Conservation (phyloP, 805 yeast genomes). For the Candida fluviatilis region DNA sequence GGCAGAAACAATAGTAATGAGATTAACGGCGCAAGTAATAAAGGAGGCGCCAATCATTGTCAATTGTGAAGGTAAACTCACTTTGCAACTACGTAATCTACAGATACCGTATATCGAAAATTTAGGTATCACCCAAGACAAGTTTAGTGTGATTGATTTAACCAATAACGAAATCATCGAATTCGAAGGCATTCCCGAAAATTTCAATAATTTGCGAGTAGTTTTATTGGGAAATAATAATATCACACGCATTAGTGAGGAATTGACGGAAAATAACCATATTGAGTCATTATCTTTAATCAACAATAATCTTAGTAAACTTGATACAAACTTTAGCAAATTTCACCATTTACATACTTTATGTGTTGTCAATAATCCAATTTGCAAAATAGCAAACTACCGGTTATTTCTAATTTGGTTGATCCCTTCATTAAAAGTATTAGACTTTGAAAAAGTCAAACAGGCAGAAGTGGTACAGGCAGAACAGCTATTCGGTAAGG, state of each 20-base stretch:
- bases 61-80: slow-evolving; percentile 33
- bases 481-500: slow-evolving; percentile 33
- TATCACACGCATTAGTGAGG: slow-evolving; percentile 32
- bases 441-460: slow-evolving; percentile 68
- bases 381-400: slow-evolving; percentile 49
- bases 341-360: slow-evolving; percentile 46
- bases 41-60: slow-evolving; percentile 26
- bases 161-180: slow-evolving; percentile 68
- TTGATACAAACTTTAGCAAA: slow-evolving; percentile 33
- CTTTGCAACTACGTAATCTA: slow-evolving; percentile 31
- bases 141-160: slow-evolving; percentile 59
- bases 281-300: slow-evolving; percentile 50
- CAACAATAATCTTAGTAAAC: slow-evolving; percentile 45
- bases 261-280: slow-evolving; percentile 22
- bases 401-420: slow-evolving; percentile 57
- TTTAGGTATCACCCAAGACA: slow-evolving; percentile 25
- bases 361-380: slow-evolving; percentile 55
- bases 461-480: slow-evolving; percentile 49
- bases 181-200: slow-evolving; percentile 43
- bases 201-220: slow-evolving; percentile 39
- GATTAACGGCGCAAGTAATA: slow-evolving; percentile 29
- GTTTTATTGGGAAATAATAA: slow-evolving; percentile 63
- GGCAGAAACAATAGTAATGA: no score
- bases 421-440: slow-evolving; percentile 55
- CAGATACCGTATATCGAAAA: slow-evolving; percentile 34